phyloP scores from a whole-genome alignment of 176 grass and related monocot species.

The Olyra latifolia region DNA sequence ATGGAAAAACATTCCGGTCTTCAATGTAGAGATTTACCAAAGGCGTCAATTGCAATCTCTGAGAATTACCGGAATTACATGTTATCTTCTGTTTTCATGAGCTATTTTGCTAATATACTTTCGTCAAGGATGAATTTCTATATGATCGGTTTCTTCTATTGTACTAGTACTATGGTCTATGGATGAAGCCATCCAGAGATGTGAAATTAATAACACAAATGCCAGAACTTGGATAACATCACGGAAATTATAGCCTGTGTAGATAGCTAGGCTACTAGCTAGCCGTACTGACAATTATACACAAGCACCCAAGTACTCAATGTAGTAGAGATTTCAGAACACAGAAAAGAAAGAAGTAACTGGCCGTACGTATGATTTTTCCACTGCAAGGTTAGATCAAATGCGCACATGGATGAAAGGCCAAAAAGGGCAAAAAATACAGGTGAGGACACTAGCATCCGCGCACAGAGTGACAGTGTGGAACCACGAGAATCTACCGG shows the following conservation, averaged over 20 bases:
- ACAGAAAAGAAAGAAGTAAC: slow-evolving; percentile 6
- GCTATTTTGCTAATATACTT: neutral
- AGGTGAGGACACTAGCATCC: slow-evolving; percentile 44
- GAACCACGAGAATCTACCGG: slow-evolving; percentile 44
- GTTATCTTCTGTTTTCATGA: neutral
- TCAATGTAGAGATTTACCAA: neutral
- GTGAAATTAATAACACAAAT: neutral
- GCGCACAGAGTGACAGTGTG: neutral
- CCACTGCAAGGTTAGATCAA: slow-evolving; percentile 34
- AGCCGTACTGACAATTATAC: neutral
- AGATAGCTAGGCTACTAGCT: neutral
- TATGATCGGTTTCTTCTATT: neutral
- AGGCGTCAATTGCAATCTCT: neutral
- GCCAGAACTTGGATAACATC: neutral
- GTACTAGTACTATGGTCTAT: neutral
- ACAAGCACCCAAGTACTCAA: neutral
- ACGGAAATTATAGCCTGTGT: neutral
- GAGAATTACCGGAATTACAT: neutral
- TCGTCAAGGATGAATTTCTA: neutral
- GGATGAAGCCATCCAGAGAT: neutral
- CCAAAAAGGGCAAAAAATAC: slow-evolving; percentile 32
- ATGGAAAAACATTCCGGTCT: too few species aligned
- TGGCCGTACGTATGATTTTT: slow-evolving; percentile 27
- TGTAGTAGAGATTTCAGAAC: neutral
- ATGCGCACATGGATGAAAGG: slow-evolving; percentile 48